These are phyloP conservation scores for Miamiensis avidus DNA, from an alignment of 169 alveolate genomes.

Conservation along the genomic window DNA sequence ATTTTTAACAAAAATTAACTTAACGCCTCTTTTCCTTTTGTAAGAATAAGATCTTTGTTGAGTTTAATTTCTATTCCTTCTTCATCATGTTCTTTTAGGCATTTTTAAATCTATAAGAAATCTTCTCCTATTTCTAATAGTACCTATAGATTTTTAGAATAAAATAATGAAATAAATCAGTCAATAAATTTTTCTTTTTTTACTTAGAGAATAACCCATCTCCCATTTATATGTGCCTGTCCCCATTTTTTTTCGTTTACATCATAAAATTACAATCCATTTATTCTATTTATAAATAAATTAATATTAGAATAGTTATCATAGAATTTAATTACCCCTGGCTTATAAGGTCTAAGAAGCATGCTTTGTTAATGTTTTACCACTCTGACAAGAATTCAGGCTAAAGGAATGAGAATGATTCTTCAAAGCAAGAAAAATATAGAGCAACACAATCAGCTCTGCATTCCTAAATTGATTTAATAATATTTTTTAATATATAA, in stretches of 20 bases:
- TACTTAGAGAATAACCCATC: conserved; percentile 53
- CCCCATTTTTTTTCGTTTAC: conserved; percentile 64
- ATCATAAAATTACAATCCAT: conserved; percentile 56
- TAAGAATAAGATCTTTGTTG: background rate
- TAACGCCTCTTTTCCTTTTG: conserved; percentile 20
- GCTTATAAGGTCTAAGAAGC: too few relatives aligned
- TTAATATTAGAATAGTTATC: too few relatives aligned
- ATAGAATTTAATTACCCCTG: too few relatives aligned
- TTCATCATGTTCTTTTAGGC: conserved; percentile 21
- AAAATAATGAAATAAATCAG: too few relatives aligned
- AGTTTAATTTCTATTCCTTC: background rate
- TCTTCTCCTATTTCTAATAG: conserved; percentile 46
- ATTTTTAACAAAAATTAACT: conserved; percentile 15
- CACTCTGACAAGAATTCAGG: conserved; percentile 52
- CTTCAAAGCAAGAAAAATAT: conserved; percentile 50
- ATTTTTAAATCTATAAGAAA: conserved; percentile 42
- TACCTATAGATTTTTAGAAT: conserved; percentile 21
- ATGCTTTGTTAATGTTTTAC: too few relatives aligned
- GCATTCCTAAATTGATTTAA: too few relatives aligned
- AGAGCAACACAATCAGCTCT: conserved; percentile 80
- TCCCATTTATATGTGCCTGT: conserved; percentile 67
- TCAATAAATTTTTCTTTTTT: too few relatives aligned
- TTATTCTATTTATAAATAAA: too few relatives aligned
- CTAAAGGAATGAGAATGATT: conserved; percentile 53
- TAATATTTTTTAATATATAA: too few relatives aligned